Evolutionary conservation across 1,284 basidiomycete species (phyloP), one percentile per base, ranked within the genome.

Genomic region (Fomitiporia mediterranea): DNA sequence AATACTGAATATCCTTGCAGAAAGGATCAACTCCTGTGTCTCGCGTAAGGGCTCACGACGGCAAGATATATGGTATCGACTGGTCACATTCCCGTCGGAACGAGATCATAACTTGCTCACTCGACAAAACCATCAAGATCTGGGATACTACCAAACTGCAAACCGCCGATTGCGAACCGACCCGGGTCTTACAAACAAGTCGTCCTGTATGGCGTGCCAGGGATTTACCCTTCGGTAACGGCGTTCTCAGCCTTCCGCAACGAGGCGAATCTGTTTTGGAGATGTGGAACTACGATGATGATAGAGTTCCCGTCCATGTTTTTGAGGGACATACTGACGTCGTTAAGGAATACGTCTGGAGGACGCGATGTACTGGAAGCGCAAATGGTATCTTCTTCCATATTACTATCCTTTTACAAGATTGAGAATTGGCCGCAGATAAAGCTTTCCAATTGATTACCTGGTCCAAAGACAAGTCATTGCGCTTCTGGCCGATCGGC

Each of bases 331-430:
- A 97, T 68, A 81, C 83, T 0, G 94, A 97, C 65, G 91, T 94
- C 3, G 96, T 98, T 35, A 98, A 98, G 65, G 96, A 99, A 71
- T 99, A 97, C 66, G 94, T 99, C 1, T 98, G 97, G 94, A 77
- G 97, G 57, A 83, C 81, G 0, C 67, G 75, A 50, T 81, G 81
- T n/a, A 34, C 11, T 23, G 57, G 54, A 17, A 21, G 35, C n/a
- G 49, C 44, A 62, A 81, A 82, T 13, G 77, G 9, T 71, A 78
- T 67, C 63, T 37, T 58, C 25, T 17, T 8, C 28, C 4, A 27
- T 51, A 28, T 21, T 11, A 53, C 6, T 9, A 27, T 19, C 13
- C 9, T 17, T 17, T 30, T 30, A 47, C 21, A 3, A 13, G 21
- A 62, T 2, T 59, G 34, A 48, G 62, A 57, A 62, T 40, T 11